phyloP scores from a whole-genome alignment of 139 green algal genomes.

The Picochlorum sp. region DNA sequence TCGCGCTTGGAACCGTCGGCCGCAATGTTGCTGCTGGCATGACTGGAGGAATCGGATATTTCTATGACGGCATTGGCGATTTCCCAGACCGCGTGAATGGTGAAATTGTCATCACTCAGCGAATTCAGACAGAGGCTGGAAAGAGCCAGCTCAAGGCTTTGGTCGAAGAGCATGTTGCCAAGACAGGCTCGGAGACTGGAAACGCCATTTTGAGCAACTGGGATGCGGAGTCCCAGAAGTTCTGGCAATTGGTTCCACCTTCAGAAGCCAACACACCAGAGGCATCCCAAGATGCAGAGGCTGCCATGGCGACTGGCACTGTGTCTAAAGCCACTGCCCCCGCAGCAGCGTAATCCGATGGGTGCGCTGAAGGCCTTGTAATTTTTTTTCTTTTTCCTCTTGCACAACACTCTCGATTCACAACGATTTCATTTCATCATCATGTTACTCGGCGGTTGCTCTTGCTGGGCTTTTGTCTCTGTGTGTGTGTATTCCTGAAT shows the following conservation, averaged over 20 bases:
- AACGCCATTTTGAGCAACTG: conserved; percentile 73
- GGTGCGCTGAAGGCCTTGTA: background rate
- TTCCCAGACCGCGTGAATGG: conserved; percentile 89
- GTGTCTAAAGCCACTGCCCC: background rate
- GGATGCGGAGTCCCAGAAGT: conserved; percentile 55
- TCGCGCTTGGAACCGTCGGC: conserved; percentile 43
- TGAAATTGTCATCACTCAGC: conserved; percentile 92
- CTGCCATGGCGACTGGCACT: background rate
- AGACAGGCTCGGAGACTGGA: conserved; percentile 65
- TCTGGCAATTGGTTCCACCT: conserved; percentile 97
- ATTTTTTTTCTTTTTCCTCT: too few species aligned
- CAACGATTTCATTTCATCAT: too few species aligned
- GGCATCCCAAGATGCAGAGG: conserved; percentile 6
- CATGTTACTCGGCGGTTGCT: too few species aligned
- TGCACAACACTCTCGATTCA: too few species aligned
- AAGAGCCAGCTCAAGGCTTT: conserved; percentile 77
- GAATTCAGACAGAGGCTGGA: conserved; percentile 70
- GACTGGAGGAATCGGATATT: conserved; percentile 96
- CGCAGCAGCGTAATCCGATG: background rate
- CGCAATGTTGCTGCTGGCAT: conserved; percentile 96
- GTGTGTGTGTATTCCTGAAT: too few species aligned
- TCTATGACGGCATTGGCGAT: conserved; percentile 85
- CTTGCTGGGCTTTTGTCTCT: too few species aligned
- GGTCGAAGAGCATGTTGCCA: conserved; percentile 67
- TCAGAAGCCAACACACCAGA: conserved; percentile 62